These are phyloP conservation scores for Cladophialophora immunda DNA, from an alignment of 2,329 filamentous ascomycete genomes.

Conservation along the genomic window DNA sequence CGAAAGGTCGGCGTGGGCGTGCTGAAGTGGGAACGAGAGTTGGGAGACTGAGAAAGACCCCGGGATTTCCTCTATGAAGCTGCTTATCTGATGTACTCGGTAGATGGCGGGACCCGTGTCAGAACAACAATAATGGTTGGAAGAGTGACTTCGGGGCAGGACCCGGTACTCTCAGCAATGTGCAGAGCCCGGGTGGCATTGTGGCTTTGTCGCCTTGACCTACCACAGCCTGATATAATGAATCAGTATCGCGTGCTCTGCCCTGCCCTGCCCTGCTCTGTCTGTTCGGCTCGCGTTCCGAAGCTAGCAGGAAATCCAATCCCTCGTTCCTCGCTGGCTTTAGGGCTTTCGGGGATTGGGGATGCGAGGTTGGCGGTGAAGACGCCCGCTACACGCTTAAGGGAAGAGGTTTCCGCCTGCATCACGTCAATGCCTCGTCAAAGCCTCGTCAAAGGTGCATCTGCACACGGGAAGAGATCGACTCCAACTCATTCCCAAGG, in stretches of 20 bases:
- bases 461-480: not conserved
- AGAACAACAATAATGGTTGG: too few relatives aligned
- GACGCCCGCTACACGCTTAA: not conserved
- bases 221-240: not conserved
- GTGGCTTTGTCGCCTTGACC: not conserved
- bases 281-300: not conserved
- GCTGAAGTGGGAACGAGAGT: slow-evolving; percentile 19
- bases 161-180: not conserved
- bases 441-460: not conserved
- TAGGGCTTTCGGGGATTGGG: not conserved
- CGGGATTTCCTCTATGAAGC: not conserved
- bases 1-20: slow-evolving; percentile 25
- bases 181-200: not conserved
- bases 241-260: not conserved
- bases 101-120: too few relatives aligned
- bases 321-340: not conserved
- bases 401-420: not conserved
- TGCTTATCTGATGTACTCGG: too few relatives aligned
- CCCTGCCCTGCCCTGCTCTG: not conserved
- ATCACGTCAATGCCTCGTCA: not conserved
- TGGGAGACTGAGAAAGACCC: not conserved
- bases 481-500: not conserved
- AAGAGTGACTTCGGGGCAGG: too few relatives aligned
- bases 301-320: not conserved
- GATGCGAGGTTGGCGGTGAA: not conserved